Evolutionary conservation across 2,329 filamentous ascomycete species (phyloP).

Genomic region (Chaetomium sp.): DNA sequence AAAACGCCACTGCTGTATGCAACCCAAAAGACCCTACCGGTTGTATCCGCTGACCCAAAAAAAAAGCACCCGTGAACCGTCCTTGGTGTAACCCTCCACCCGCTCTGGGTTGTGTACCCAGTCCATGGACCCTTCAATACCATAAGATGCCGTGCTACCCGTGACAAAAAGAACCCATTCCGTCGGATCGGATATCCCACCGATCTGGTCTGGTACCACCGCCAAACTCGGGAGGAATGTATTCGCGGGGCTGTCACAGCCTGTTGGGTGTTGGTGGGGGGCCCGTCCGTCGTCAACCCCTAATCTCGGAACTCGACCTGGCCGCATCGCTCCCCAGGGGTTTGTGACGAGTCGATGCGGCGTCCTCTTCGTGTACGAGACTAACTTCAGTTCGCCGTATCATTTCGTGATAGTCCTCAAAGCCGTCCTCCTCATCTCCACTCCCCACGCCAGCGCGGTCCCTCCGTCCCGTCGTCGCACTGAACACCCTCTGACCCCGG

Average conservation of each 20-base stretch:
- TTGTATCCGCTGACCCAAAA: background rate
- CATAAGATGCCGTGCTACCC: background rate
- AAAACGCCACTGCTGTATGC: slow-evolving; percentile 5
- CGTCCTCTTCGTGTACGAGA: background rate
- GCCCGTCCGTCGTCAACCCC: background rate
- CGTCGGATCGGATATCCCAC: slow-evolving; percentile 5
- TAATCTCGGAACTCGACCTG: background rate
- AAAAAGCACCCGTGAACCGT: background rate
- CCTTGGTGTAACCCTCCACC: background rate
- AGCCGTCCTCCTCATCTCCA: background rate
- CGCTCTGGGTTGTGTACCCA: background rate
- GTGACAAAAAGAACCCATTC: background rate
- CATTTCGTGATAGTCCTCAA: background rate
- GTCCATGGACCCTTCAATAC: background rate
- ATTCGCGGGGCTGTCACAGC: background rate
- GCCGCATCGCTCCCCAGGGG: background rate
- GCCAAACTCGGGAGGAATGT: background rate
- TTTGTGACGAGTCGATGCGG: background rate
- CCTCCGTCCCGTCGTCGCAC: background rate
- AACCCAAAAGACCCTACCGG: background rate
- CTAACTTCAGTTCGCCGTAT: background rate
- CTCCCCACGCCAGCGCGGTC: background rate
- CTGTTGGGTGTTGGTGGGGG: no score
- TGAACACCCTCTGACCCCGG: slow-evolving; percentile 14
- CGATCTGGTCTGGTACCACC: background rate